Evolutionary conservation across 345 rosid genomes (phyloP), one percentile per base, ranked within the genome.

Genomic region (Heritiera littoralis): DNA sequence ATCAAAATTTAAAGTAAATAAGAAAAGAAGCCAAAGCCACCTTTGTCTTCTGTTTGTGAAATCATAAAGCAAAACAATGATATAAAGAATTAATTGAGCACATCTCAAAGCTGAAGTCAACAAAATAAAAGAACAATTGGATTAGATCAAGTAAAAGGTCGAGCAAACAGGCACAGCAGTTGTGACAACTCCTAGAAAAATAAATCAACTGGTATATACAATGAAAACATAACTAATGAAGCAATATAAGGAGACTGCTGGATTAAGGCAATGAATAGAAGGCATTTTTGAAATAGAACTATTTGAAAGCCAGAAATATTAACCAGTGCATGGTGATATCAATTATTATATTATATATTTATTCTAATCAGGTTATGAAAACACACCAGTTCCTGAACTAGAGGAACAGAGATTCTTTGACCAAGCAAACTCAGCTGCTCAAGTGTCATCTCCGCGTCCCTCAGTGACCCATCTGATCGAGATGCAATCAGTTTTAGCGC

Each of bases 381-480:
- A 78, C 90, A 81, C 80, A 97, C 98, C 95, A 97, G 81, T 86
- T 97, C 98, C 88, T 97, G 99, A 86, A 97, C 98, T 75, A 97
- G 84, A 76, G 87, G 87, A 64, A 94, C 89, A 58, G 92, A 92
- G 81, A 97, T 91, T 88, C 87, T 90, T 83, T 89, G 92, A 77
- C 99, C 99, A 6, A 97, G 94, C 81, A 97, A 87, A 83, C 96
- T 90, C 30, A 97, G 85, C 77, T 97, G 99, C 80, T 94, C 98
- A 32, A 97, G 89, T 74, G 98, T 97, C 98, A 97, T 97, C 81
- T 92, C 91, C 0, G 98, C 97, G 80, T 97, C 98, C 86, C 99
- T 88, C 83, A 97, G 85, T 0, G 99, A 97, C 72, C 99, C 99
- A 83, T 97, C 98, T 11, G 99, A 97, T 79, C 90, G 87, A n/a